These are phyloP conservation scores for Mycena polygramma DNA, from an alignment of 768 basidiomycete genomes.

Conservation along the genomic window DNA sequence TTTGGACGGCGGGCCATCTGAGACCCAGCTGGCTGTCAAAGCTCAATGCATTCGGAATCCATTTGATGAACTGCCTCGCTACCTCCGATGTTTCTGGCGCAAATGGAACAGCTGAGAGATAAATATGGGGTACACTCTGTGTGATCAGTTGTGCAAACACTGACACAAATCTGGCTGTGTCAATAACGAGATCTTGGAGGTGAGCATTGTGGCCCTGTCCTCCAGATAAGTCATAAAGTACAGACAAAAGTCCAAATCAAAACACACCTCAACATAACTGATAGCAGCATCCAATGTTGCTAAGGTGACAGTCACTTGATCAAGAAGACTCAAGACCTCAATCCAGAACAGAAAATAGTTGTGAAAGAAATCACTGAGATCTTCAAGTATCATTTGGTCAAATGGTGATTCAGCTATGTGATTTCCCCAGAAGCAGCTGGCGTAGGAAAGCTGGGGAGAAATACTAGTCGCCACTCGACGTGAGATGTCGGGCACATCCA, in stretches of 20 bases:
- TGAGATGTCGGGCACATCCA: background rate
- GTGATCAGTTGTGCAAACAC: background rate
- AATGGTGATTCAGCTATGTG: no score
- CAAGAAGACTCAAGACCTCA: conserved; percentile 10
- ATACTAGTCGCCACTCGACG: background rate
- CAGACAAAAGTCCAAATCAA: background rate
- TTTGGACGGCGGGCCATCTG: no score
- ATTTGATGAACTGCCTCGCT: no score
- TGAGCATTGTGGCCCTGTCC: background rate
- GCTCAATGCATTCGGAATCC: background rate
- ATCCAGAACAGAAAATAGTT: conserved; percentile 15
- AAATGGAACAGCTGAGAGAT: background rate
- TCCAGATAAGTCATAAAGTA: background rate
- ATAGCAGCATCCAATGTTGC: no score
- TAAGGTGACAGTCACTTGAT: background rate
- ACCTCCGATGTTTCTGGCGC: no score
- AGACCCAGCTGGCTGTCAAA: background rate
- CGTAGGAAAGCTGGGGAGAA: conserved; percentile 1
- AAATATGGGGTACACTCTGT: background rate
- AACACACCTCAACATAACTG: background rate
- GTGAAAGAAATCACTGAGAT: background rate
- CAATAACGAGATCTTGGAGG: no score
- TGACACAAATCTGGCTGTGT: background rate
- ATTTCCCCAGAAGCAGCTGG: conserved; percentile 3
- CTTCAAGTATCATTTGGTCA: background rate